Percentiles rank a stretch among this genome's conserved stretches.
Evolutionary conservation across 2,329 filamentous ascomycete species (phyloP).

Genomic region (Zopfia rhizophila): DNA sequence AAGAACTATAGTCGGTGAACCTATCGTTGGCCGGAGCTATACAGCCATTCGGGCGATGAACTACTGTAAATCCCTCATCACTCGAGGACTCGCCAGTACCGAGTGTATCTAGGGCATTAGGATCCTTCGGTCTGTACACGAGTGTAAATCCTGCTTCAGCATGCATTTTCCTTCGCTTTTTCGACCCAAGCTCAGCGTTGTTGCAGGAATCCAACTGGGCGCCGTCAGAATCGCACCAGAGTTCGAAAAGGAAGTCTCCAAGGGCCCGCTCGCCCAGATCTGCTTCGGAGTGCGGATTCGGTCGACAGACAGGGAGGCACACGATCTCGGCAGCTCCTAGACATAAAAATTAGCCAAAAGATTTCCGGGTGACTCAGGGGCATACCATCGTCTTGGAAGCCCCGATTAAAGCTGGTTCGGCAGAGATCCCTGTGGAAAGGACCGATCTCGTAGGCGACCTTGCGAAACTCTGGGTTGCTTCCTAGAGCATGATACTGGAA

Average conservation of each 20-base stretch:
- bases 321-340: constrained; percentile 25
- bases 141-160: constrained; percentile 5
- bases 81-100: constrained; percentile 20
- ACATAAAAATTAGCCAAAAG: neutral
- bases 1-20: neutral
- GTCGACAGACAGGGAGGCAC: constrained; percentile 16
- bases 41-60: constrained; percentile 27
- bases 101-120: neutral
- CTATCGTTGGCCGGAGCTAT: neutral
- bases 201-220: constrained; percentile 6
- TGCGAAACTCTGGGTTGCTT: constrained; percentile 48
- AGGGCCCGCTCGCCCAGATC: constrained; percentile 21
- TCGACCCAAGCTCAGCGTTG: neutral
- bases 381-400: constrained; percentile 55
- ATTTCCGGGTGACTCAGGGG: neutral
- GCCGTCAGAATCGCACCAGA: constrained; percentile 16
- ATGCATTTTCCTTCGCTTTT: constrained; percentile 1
- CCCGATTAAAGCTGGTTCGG: constrained; percentile 48
- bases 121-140: constrained; percentile 4
- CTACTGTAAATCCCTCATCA: constrained; percentile 37
- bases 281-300: constrained; percentile 18
- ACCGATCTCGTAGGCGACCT: constrained; percentile 47
- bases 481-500: constrained; percentile 52
- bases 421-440: constrained; percentile 55
- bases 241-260: constrained; percentile 28